Evolutionary conservation across 1,284 basidiomycete genomes (phyloP).

Genomic region (Apiotrichum brassicae): DNA sequence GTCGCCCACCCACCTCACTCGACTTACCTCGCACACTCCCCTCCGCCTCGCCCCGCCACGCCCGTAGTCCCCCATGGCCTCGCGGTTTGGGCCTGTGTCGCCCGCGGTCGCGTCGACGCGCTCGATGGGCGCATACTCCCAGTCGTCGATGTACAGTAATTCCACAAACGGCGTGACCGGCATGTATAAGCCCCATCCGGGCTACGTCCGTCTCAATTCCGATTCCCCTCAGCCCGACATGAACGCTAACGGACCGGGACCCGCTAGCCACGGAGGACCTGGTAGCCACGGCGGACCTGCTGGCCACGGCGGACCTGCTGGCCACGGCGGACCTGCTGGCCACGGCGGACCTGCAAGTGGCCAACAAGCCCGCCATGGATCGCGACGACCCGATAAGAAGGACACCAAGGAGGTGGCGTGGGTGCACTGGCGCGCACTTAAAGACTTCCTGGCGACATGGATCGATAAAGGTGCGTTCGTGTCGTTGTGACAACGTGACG

Average conservation of each 20-base stretch:
- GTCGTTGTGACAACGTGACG: too few species aligned
- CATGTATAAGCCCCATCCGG: background rate
- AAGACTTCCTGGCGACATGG: slow-evolving; percentile 40
- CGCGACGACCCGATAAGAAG: slow-evolving; percentile 10
- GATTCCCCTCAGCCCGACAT: background rate
- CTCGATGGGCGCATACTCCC: background rate
- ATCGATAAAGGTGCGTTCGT: slow-evolving; percentile 39
- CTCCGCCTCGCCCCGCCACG: background rate
- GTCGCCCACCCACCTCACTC: too few species aligned
- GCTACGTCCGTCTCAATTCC: background rate
- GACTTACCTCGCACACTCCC: too few species aligned
- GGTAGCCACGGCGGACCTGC: too few species aligned
- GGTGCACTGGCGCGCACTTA: slow-evolving; percentile 45
- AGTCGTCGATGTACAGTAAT: background rate
- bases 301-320: too few species aligned
- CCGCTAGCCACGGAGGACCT: too few species aligned
- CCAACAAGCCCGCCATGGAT: background rate
- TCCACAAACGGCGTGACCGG: background rate
- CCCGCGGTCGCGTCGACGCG: background rate
- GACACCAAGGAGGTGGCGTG: slow-evolving; percentile 36
- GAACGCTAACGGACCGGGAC: background rate
- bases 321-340: background rate
- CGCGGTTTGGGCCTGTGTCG: slow-evolving; percentile 8
- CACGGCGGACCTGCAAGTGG: background rate
- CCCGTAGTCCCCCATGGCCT: slow-evolving; percentile 3